Evolutionary conservation across 202 grass and related monocot genomes (phyloP), one percentile per base, ranked within the genome.

Genomic region (Dendrocalamus latiflorus): DNA sequence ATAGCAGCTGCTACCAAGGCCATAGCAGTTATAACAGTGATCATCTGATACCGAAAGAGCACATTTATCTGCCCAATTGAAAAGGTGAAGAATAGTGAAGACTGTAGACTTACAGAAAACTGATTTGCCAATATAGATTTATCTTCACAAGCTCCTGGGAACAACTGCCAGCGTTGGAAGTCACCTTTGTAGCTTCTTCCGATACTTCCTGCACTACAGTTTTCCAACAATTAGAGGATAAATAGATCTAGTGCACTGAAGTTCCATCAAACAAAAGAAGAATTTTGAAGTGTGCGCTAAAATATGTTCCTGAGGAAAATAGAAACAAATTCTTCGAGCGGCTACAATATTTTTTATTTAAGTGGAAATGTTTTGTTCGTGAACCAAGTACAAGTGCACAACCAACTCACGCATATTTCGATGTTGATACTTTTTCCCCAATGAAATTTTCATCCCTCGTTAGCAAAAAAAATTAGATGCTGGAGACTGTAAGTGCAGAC

Each of bases 121-220:
- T 98, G 95, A 87, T 98, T 95, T 61, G 89, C 85, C 80, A 82
- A 47, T 72, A 98, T 83, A 87, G 93, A 81, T 74, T 87, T 90
- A 76, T 98, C 85, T 78, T 95, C 91, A 83, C 93, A 95, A 66
- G 49, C 33, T 81, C 87, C 92, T 3, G 95, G 93, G 75, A 95
- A 98, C 70, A 98, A 87, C 74, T 95, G 95, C 95, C 95, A 98
- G n/a, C 95, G 87, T 81, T 95, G 93, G 72, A 98, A 98, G 60
- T 93, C 89, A 76, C 95, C 95, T 88, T 85, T 98, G 89, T 88
- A 98, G 75, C 95, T 95, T 90, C 95, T 95, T 85, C 95, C 95
- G 61, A 98, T 98, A 84, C 95, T 98, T 92, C 95, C 93, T 93
- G 89, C 79, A 85, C 93, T 98, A 85, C 48, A 88, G 70, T 82